Evolutionary conservation across 805 yeast genomes (phyloP).

Genomic region (Candida methanosorbosa): DNA sequence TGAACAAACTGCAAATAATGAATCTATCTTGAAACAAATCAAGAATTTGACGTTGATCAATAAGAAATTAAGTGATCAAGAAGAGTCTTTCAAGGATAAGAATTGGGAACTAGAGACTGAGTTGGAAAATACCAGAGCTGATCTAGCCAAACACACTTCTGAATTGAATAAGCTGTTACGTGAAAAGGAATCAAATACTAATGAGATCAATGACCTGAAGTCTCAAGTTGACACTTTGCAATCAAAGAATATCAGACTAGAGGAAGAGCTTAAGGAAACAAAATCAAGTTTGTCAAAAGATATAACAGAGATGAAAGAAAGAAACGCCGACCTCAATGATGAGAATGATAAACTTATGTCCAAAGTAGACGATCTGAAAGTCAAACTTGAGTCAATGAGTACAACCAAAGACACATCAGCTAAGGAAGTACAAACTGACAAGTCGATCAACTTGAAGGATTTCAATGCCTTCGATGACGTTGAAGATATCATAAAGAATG

Average conservation of each 20-base stretch:
- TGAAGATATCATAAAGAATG: slow-evolving; percentile 30
- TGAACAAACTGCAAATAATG: slow-evolving; percentile 33
- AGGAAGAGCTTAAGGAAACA: slow-evolving; percentile 28
- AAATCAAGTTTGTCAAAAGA: slow-evolving; percentile 31
- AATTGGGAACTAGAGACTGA: slow-evolving; percentile 60
- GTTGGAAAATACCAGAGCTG: slow-evolving; percentile 30
- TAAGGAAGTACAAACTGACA: slow-evolving; percentile 8
- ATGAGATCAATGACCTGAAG: slow-evolving; percentile 25
- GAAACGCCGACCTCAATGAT: slow-evolving; percentile 54
- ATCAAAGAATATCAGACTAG: slow-evolving; percentile 30
- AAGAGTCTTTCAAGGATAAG: slow-evolving; percentile 45
- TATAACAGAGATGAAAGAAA: slow-evolving; percentile 36
- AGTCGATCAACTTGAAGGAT: slow-evolving; percentile 7
- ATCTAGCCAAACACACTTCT: slow-evolving; percentile 27
- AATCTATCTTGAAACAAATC: slow-evolving; percentile 27
- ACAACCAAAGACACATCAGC: too few relatives aligned
- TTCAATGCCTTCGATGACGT: too few relatives aligned
- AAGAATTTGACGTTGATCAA: slow-evolving; percentile 24
- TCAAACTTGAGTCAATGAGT: too few relatives aligned
- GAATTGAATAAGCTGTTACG: slow-evolving; percentile 33
- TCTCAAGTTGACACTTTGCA: slow-evolving; percentile 41
- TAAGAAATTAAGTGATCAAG: slow-evolving; percentile 27
- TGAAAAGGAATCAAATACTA: slow-evolving; percentile 20
- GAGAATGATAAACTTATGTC: slow-evolving; percentile 53
- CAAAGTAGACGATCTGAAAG: too few relatives aligned